Evolutionary conservation across 805 yeast genomes (phyloP).

Genomic region (Lachancea kluyveri): DNA sequence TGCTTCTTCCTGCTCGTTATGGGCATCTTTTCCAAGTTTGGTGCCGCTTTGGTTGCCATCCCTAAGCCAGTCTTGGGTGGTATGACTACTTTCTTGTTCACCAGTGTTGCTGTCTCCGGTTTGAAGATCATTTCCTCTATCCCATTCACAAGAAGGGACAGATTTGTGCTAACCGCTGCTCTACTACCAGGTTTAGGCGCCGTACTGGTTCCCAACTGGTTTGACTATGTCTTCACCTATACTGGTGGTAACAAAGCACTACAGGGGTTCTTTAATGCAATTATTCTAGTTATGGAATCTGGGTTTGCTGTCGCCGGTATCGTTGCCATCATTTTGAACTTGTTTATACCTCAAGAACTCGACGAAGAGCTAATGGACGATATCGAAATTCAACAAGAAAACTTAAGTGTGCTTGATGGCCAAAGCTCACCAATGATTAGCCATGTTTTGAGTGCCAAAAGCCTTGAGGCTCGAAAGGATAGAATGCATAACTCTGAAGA

Average conservation of each 20-base stretch:
- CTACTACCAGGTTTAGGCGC: slow-evolving; percentile 64
- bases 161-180: slow-evolving; percentile 64
- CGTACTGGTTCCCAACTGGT: slow-evolving; percentile 60
- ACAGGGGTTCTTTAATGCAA: slow-evolving; percentile 61
- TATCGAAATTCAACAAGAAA: slow-evolving; percentile 21
- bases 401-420: slow-evolving; percentile 20
- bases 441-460: slow-evolving; percentile 12
- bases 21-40: slow-evolving; percentile 85
- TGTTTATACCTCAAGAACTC: slow-evolving; percentile 53
- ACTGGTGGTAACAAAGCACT: slow-evolving; percentile 49
- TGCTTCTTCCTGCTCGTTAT: slow-evolving; percentile 73
- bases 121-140: slow-evolving; percentile 51
- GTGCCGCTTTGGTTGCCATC: slow-evolving; percentile 81
- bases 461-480: slow-evolving; percentile 18
- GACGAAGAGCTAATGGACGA: slow-evolving; percentile 35
- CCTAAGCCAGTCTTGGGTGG: slow-evolving; percentile 82
- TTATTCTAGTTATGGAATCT: slow-evolving; percentile 63
- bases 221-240: slow-evolving; percentile 57
- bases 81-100: slow-evolving; percentile 73
- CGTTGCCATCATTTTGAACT: slow-evolving; percentile 53
- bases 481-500: too few relatives aligned
- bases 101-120: slow-evolving; percentile 74
- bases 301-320: slow-evolving; percentile 69
- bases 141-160: slow-evolving; percentile 60
- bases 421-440: slow-evolving; percentile 11